Conservation (phyloP, 2,329 filamentous ascomycete genomes). For the Hypoxylon sp. region DNA sequence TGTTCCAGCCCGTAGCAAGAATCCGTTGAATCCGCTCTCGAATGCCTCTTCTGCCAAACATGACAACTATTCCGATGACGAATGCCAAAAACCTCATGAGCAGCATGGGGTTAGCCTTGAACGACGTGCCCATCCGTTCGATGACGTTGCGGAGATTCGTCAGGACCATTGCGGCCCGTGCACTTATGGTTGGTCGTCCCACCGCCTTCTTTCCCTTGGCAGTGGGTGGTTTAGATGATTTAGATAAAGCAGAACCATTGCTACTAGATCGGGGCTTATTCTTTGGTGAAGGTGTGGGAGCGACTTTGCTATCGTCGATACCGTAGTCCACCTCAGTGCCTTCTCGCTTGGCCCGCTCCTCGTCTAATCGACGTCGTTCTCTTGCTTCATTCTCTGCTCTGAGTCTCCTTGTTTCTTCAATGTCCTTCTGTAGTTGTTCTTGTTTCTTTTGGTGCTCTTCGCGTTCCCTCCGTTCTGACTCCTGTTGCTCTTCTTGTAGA, state of each 20-base stretch:
- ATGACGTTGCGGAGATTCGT: slow-evolving; percentile 61
- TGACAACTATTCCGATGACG: slow-evolving; percentile 77
- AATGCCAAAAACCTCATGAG: slow-evolving; percentile 77
- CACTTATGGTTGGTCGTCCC: slow-evolving; percentile 51
- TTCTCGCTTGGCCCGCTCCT: slow-evolving; percentile 60
- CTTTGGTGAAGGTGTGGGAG: slow-evolving; percentile 48
- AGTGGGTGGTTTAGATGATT: slow-evolving; percentile 41
- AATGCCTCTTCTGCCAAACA: slow-evolving; percentile 78
- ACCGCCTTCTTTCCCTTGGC: slow-evolving; percentile 47
- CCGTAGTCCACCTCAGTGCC: slow-evolving; percentile 74
- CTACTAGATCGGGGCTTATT: slow-evolving; percentile 45
- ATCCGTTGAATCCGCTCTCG: slow-evolving; percentile 77
- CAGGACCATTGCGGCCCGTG: slow-evolving; percentile 62
- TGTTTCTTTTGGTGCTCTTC: slow-evolving; percentile 66
- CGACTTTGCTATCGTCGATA: slow-evolving; percentile 63
- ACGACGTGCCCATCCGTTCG: slow-evolving; percentile 58
- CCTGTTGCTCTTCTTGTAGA: slow-evolving; percentile 82
- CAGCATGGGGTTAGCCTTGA: slow-evolving; percentile 65
- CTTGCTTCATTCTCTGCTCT: slow-evolving; percentile 67
- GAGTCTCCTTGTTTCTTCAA: slow-evolving; percentile 64
- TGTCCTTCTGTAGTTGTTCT: slow-evolving; percentile 63
- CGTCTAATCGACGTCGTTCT: slow-evolving; percentile 60
- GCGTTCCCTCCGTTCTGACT: slow-evolving; percentile 71
- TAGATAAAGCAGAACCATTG: slow-evolving; percentile 47
- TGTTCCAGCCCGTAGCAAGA: slow-evolving; percentile 77